These are phyloP conservation scores for Chaetomium sp. DNA, from an alignment of 2,329 filamentous ascomycete species.

Conservation along the genomic window DNA sequence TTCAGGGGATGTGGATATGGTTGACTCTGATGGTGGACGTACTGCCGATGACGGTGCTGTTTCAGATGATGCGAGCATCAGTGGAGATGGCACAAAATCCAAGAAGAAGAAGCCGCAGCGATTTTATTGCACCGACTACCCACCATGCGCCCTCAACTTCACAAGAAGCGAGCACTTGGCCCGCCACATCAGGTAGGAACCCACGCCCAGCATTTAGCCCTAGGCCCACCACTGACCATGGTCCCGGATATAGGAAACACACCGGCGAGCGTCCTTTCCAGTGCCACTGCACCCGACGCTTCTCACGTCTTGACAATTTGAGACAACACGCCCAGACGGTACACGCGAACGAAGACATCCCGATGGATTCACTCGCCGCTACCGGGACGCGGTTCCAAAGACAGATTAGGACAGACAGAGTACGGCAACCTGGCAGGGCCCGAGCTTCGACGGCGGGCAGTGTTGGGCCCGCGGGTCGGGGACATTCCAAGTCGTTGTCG, in stretches of 20 bases:
- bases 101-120: constrained; percentile 97
- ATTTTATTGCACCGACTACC: constrained; percentile 95
- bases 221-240: constrained; percentile 31
- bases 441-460: constrained; percentile 78
- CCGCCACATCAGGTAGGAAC: constrained; percentile 80
- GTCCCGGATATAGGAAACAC: constrained; percentile 69
- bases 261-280: constrained; percentile 96
- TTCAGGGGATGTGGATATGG: constrained; percentile 74
- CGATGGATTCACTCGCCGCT: constrained; percentile 87
- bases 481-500: constrained; percentile 83
- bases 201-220: too few relatives aligned
- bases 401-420: constrained; percentile 85
- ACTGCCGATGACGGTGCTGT: constrained; percentile 52
- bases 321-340: constrained; percentile 97
- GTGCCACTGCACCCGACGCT: constrained; percentile 90
- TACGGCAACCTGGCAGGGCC: constrained; percentile 72
- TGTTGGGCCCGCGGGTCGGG: constrained; percentile 68
- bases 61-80: constrained; percentile 68
- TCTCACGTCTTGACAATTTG: constrained; percentile 92
- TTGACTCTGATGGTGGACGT: constrained; percentile 67
- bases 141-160: constrained; percentile 91
- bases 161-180: constrained; percentile 94
- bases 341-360: constrained; percentile 96
- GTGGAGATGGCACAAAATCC: constrained; percentile 66
- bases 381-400: constrained; percentile 90